phyloP scores from a whole-genome alignment of 2,329 filamentous ascomycete species.

The Dendrostoma leiphaemia region DNA sequence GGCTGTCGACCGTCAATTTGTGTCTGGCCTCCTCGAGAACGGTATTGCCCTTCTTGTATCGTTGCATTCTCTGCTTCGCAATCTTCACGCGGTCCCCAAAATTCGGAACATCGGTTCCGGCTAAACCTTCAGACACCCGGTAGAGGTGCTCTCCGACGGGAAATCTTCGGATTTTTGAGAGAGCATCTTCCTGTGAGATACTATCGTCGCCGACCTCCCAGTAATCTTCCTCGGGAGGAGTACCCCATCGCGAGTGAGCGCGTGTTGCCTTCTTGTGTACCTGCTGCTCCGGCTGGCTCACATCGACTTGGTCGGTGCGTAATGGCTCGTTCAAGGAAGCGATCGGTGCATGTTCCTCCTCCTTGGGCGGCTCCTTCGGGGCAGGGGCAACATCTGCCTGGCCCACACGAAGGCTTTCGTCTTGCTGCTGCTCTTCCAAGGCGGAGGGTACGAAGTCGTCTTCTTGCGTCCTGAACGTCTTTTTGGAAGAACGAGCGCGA shows the following conservation, averaged over 20 bases:
- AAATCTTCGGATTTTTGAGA: not conserved
- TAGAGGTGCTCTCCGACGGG: too few relatives aligned
- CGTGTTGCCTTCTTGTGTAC: not conserved
- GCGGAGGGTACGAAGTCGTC: too few relatives aligned
- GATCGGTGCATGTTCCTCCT: too few relatives aligned
- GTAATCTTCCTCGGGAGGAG: not conserved
- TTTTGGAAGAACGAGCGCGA: too few relatives aligned
- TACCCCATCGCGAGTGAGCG: not conserved
- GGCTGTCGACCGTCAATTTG: slow-evolving; percentile 29
- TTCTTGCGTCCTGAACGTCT: too few relatives aligned
- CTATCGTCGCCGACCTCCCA: not conserved
- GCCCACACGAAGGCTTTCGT: too few relatives aligned
- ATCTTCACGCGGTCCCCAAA: not conserved
- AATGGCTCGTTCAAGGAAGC: too few relatives aligned
- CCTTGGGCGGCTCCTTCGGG: not conserved
- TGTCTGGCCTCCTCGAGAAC: slow-evolving; percentile 6
- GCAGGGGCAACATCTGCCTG: too few relatives aligned
- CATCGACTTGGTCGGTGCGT: not conserved
- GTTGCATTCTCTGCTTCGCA: slow-evolving; percentile 2
- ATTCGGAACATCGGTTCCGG: not conserved
- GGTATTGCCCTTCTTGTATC: slow-evolving; percentile 14
- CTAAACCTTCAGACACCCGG: too few relatives aligned
- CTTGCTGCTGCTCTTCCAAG: too few relatives aligned
- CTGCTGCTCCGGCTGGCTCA: not conserved
- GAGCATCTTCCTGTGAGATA: not conserved